Conservation (phyloP, 225 moss, liverwort and hornwort species). For the Sphagnum contortum region DNA sequence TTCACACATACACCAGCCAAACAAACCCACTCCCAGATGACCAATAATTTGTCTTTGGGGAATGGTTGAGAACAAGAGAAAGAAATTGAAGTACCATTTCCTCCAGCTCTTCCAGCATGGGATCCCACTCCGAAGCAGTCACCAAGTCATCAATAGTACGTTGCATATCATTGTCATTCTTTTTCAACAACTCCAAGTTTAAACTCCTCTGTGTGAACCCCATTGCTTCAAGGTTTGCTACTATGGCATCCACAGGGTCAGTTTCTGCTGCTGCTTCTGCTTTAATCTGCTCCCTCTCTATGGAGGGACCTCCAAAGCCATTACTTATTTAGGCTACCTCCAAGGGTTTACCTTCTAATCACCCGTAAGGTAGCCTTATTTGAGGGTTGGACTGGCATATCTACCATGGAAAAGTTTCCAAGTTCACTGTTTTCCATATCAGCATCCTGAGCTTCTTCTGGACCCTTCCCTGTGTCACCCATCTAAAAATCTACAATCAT, state of each 20-base stretch:
- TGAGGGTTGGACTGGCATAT: conserved; percentile 33
- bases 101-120: conserved; percentile 82
- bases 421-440: conserved; percentile 63
- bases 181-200: conserved; percentile 63
- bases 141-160: conserved; percentile 73
- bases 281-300: conserved; percentile 9
- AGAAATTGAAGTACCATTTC: conserved; percentile 57
- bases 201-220: conserved; percentile 61
- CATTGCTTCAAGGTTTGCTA: conserved; percentile 60
- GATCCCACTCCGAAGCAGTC: conserved; percentile 82
- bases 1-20: no score
- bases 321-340: no score
- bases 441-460: conserved; percentile 33
- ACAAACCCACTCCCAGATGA: no score
- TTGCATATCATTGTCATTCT: conserved; percentile 63
- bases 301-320: no score
- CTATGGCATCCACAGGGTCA: conserved; percentile 20
- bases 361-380: no score
- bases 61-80: no score
- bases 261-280: conserved; percentile 7
- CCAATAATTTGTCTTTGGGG: no score
- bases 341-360: no score
- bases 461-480: conserved; percentile 10
- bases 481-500: background rate
- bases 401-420: conserved; percentile 85